Evolutionary conservation across 2,329 filamentous ascomycete species (phyloP), one percentile per base, ranked within the genome.

Genomic region (Botryosphaeria dothidea): DNA sequence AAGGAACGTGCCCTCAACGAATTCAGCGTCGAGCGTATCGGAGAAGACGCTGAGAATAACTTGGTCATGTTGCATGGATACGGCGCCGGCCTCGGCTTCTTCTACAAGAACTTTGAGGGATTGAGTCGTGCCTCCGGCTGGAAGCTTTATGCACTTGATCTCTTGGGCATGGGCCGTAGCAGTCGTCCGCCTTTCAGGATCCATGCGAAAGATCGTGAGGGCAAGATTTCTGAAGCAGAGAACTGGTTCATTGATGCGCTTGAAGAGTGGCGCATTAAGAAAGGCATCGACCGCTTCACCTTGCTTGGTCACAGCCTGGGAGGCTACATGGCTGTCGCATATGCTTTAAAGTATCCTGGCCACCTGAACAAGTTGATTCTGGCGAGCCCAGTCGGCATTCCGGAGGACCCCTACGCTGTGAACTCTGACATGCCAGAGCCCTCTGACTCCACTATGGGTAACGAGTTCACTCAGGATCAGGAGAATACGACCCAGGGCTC

Each of bases 51-150:
- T 0, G 90, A 96, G 52, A 90, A 98, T 73, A 95, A 92, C 48
- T 83, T 99, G 17, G 94, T 99, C 49, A 96, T 99, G 87, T 82
- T 99, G 4, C 95, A 99, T 75, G 95, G 95, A 67, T 99, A 99
- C 77, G 95, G 95, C 52, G 95, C 95, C 2, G 95, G 95, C 0
- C 84, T 99, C 0, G 95, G 94, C 23, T 98, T 99, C 80, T 99
- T 96, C 83, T 99, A 97, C 84, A 94, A 95, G 80, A 99, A 99
- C 76, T 97, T 96, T 67, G 95, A 99, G 77, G 88, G 90, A 5
- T 80, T 99, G 36, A 93, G 90, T 51, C 88, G 93, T 19, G 81
- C 88, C 1, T 83, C 85, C 29, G 93, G 93, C 29, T 96, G 95
- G 88, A 93, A 92, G 72, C 80, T 99, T 19, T 98, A 95, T 75